A percentile compares a stretch with the other conserved stretches of the same genome.
Evolutionary conservation across 495 filamentous ascomycete genomes (phyloP).

Genomic region (Saxophila tyrrhenica): DNA sequence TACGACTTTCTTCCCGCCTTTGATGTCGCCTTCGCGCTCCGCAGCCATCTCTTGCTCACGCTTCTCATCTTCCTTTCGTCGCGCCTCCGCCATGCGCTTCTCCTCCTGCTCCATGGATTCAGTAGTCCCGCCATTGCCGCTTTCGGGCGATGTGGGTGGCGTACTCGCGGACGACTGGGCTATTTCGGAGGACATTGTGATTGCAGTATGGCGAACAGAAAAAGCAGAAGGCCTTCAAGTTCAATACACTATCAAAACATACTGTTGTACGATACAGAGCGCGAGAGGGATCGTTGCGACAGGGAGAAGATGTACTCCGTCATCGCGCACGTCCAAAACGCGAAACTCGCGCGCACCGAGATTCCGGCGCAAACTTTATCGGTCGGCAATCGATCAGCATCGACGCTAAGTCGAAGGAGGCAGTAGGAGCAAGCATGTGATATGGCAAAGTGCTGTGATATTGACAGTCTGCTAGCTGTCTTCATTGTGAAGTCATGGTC

Average conservation of each 20-base stretch:
- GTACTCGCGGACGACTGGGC: conserved; percentile 12
- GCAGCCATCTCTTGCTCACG: conserved; percentile 38
- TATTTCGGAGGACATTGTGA: conserved; percentile 16
- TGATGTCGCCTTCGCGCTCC: conserved; percentile 33
- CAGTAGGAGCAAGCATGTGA: not conserved
- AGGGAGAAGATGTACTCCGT: not conserved
- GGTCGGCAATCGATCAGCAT: not conserved
- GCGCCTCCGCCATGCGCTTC: conserved; percentile 35
- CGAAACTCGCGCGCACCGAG: not conserved
- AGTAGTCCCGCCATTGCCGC: conserved; percentile 10
- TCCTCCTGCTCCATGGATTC: conserved; percentile 43
- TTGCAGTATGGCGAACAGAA: too few relatives aligned
- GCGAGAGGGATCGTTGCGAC: too few relatives aligned
- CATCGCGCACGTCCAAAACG: not conserved
- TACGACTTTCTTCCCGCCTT: conserved; percentile 39
- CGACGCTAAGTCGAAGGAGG: not conserved
- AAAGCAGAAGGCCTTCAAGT: not conserved
- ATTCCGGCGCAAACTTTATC: not conserved
- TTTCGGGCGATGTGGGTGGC: conserved; percentile 20
- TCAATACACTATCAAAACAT: not conserved
- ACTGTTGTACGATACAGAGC: not conserved
- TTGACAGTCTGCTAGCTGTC: too few relatives aligned
- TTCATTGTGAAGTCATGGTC: too few relatives aligned
- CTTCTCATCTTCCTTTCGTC: conserved; percentile 39
- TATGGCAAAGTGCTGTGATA: too few relatives aligned